Percentiles rank a stretch among this genome's conserved stretches.
Evolutionary conservation across 179 eudicot species (phyloP).

Genomic region (Silene coronaria): DNA sequence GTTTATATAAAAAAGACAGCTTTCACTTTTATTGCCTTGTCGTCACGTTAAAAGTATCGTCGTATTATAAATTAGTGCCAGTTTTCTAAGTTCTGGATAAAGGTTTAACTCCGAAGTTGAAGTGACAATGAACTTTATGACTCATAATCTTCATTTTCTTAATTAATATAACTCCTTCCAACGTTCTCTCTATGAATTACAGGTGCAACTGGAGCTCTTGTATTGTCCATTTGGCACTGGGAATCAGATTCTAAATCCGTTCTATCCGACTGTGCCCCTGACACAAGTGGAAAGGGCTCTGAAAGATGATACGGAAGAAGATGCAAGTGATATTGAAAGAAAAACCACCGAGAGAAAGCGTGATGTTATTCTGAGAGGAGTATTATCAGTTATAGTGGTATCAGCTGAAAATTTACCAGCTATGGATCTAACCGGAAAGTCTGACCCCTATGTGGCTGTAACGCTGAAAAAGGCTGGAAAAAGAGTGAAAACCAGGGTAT

Average conservation of each 20-base stretch:
- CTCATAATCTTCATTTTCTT: too few relatives aligned
- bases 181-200: constrained; percentile 7
- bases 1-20: too few relatives aligned
- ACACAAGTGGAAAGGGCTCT: constrained; percentile 61
- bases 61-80: too few relatives aligned
- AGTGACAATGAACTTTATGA: too few relatives aligned
- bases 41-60: too few relatives aligned
- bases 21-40: too few relatives aligned
- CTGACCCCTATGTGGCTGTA: constrained; percentile 74
- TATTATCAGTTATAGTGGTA: constrained; percentile 69
- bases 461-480: constrained; percentile 56
- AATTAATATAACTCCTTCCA: too few relatives aligned
- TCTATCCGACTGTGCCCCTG: constrained; percentile 40
- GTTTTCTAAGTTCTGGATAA: too few relatives aligned
- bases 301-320: constrained; percentile 44
- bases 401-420: constrained; percentile 69
- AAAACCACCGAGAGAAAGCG: constrained; percentile 38
- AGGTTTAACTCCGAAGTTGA: too few relatives aligned
- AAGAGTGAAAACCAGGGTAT: constrained; percentile 73
- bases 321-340: constrained; percentile 45
- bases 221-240: constrained; percentile 70
- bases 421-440: constrained; percentile 65
- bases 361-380: constrained; percentile 70
- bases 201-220: constrained; percentile 85
- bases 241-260: constrained; percentile 45